These are phyloP conservation scores for Globomyces pollinis-pini DNA, from an alignment of 192 early-diverging fungal species.

Conservation along the genomic window DNA sequence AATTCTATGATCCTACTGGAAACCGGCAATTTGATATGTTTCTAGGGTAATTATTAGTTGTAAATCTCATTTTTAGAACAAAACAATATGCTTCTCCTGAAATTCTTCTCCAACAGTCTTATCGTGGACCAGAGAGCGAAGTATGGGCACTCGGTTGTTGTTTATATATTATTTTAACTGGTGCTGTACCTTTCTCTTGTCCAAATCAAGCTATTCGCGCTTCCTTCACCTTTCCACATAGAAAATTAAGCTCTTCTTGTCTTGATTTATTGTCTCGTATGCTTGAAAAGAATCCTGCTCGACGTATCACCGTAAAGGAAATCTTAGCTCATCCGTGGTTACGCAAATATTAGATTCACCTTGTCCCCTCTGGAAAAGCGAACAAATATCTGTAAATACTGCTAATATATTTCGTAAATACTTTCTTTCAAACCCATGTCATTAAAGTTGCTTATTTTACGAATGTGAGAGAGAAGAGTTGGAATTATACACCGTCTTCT, in stretches of 20 bases:
- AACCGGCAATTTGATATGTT: conserved; percentile 31
- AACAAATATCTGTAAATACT: conserved; percentile 1
- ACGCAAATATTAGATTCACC: not conserved
- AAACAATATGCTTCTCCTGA: conserved; percentile 49
- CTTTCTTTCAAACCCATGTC: no score
- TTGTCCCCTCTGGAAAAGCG: no score
- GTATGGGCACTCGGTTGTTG: conserved; percentile 53
- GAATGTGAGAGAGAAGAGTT: no score
- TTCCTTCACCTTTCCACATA: conserved; percentile 29
- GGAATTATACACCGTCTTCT: no score
- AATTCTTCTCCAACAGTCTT: conserved; percentile 40
- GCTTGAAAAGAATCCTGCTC: conserved; percentile 50
- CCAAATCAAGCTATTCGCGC: conserved; percentile 14
- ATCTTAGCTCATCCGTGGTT: conserved; percentile 39
- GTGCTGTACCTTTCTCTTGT: conserved; percentile 39
- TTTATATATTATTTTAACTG: conserved; percentile 49
- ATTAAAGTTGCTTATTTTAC: no score
- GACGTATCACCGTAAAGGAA: conserved; percentile 56
- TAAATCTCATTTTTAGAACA: conserved; percentile 18
- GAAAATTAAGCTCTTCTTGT: conserved; percentile 38
- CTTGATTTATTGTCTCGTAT: conserved; percentile 55
- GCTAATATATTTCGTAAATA: no score
- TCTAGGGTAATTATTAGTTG: no score
- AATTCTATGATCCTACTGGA: conserved; percentile 19
- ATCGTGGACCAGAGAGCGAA: conserved; percentile 43